Conservation (phyloP, 768 basidiomycete genomes). For the Amanita molliuscula region DNA sequence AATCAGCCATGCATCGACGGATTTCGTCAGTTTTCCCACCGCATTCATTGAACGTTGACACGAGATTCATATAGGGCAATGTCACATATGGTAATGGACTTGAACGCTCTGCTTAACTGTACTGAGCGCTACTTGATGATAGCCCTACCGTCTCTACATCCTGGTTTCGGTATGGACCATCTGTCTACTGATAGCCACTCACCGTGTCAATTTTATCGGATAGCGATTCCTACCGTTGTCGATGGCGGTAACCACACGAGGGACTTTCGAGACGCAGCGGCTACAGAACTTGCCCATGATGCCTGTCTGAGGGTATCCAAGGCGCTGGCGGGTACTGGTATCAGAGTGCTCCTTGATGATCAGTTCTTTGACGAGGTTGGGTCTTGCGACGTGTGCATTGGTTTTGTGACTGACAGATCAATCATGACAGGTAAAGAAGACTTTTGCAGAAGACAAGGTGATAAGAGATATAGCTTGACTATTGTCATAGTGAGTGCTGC, state of each 20-base stretch:
- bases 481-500: too few relatives aligned
- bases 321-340: conserved; percentile 59
- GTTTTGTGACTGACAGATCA: not conserved
- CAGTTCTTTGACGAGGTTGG: conserved; percentile 47
- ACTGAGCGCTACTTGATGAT: not conserved
- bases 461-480: conserved; percentile 2
- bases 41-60: not conserved
- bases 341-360: conserved; percentile 62
- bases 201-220: not conserved
- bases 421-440: not conserved
- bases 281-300: conserved; percentile 49
- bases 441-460: conserved; percentile 3
- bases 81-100: conserved; percentile 54
- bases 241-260: conserved; percentile 75
- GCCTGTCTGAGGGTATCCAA: conserved; percentile 61
- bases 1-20: conserved; percentile 64
- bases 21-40: conserved; percentile 48
- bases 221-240: conserved; percentile 65
- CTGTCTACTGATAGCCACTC: conserved; percentile 5
- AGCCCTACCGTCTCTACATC: conserved; percentile 63
- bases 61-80: conserved; percentile 41
- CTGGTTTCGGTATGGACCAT: conserved; percentile 44
- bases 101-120: not conserved
- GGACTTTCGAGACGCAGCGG: conserved; percentile 55
- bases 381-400: not conserved